phyloP scores from a whole-genome alignment of 2,329 filamentous ascomycete species.

The Epichloe bromicola region DNA sequence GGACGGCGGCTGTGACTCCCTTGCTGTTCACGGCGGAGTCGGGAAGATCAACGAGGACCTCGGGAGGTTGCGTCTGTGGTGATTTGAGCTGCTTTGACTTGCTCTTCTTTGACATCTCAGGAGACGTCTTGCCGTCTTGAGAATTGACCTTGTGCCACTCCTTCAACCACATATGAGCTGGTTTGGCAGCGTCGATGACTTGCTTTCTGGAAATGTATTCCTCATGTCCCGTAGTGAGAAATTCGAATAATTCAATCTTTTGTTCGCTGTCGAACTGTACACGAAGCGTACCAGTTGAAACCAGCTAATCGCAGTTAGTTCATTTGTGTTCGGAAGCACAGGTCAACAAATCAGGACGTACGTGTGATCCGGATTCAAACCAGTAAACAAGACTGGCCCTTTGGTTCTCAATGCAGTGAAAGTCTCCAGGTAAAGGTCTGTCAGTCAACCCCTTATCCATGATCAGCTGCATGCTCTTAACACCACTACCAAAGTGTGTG shows the following conservation, averaged over 20 bases:
- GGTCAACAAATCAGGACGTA: constrained; percentile 28
- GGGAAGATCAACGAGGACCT: constrained; percentile 43
- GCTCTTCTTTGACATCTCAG: constrained; percentile 55
- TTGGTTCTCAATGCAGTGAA: constrained; percentile 61
- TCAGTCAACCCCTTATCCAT: constrained; percentile 54
- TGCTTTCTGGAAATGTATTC: constrained; percentile 68
- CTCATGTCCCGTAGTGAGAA: constrained; percentile 61
- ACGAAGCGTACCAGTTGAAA: constrained; percentile 63
- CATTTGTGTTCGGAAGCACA: not conserved
- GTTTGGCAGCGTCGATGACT: constrained; percentile 48
- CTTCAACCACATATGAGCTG: constrained; percentile 51
- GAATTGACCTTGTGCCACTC: constrained; percentile 49
- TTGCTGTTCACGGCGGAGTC: constrained; percentile 44
- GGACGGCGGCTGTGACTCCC: constrained; percentile 47
- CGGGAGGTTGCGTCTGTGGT: constrained; percentile 44
- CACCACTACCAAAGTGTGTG: constrained; percentile 76
- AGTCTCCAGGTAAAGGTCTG: constrained; percentile 44
- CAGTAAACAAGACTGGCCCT: constrained; percentile 78
- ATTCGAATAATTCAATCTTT: constrained; percentile 76
- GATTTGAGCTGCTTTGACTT: constrained; percentile 47
- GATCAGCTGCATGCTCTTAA: constrained; percentile 74
- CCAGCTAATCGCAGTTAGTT: constrained; percentile 38
- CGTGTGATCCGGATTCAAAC: constrained; percentile 73
- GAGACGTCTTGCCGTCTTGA: constrained; percentile 44
- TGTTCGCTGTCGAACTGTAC: constrained; percentile 69